Base-by-base conservation (phyloP, 116 monocot genomes). In the Trichopus zeylanicus region DNA sequence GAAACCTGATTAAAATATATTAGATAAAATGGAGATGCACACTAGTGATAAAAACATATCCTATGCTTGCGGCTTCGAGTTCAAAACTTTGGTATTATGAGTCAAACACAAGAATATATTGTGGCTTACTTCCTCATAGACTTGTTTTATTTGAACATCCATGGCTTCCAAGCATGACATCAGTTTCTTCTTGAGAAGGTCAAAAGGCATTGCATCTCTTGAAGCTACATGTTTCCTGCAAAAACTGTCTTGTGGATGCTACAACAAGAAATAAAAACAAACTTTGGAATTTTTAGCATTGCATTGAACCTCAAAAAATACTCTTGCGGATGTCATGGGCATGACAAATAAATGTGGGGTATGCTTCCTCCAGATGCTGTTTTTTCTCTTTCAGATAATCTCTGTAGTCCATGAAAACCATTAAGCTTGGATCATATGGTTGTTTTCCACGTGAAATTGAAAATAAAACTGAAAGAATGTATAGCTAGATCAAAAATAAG, bases 401-500 rank as follows among this genome's bases (percentile, higher is more conserved):
- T 89, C 94, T 86, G 75, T 94, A 94, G 81, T 94, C 94, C 94
- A 94, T 94, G 78, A 94, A 89, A 84, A 94, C 94, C 94, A 94
- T 94, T 78, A 86, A 74, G 60, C 62, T 86, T 48, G 94, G 94
- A 72, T 94, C 89, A 83, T 89, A 94, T 38, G 94, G 94, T 86
- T 89, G 78, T 94, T 94, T 76, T 89, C 89, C 83, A 94, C 94
- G 89, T 94, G 83, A 70, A 83, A 68, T 80, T 67, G 49, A 30
- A 68, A 66, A 53, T 48, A 24, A 58, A 48, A 62, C 48, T 59
- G 49, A 82, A 70, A 64, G 31, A 59, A 64, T 47, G 35, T 64
- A 64, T 26, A 61, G 42, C 62, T 70, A 53, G 52, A 37, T 37
- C 32, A 31, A 13, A 16, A 46, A 46, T 39, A 42, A 42, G n/a